Evolutionary conservation across 2,329 filamentous ascomycete genomes (phyloP).

Genomic region (Macrophomina tecta): DNA sequence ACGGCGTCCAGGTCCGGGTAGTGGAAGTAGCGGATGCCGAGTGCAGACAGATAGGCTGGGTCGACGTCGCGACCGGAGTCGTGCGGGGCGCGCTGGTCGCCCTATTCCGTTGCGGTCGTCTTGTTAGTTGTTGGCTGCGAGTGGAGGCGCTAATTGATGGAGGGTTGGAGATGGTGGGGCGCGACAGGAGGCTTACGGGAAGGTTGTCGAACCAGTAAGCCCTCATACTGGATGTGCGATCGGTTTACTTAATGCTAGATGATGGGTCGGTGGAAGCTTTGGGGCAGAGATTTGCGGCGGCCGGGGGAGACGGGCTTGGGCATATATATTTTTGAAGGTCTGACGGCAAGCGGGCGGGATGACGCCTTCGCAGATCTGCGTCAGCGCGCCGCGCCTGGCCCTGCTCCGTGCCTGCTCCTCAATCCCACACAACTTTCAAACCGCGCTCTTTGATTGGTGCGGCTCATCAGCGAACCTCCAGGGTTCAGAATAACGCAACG

Average conservation of each 20-base stretch:
- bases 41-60: constrained; percentile 67
- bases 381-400: constrained; percentile 9
- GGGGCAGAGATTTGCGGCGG: not conserved
- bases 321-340: constrained; percentile 18
- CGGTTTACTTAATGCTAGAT: not conserved
- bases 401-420: constrained; percentile 11
- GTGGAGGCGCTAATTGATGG: constrained; percentile 26
- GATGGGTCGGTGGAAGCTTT: not conserved
- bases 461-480: not conserved
- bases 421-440: not conserved
- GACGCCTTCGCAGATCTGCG: constrained; percentile 28
- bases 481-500: constrained; percentile 9
- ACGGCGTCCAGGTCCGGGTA: constrained; percentile 70
- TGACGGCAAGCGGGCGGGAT: constrained; percentile 7
- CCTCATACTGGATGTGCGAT: constrained; percentile 59
- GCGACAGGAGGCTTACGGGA: constrained; percentile 53
- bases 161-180: not conserved
- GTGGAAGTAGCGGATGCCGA: constrained; percentile 82
- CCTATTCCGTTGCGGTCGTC: constrained; percentile 58
- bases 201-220: constrained; percentile 75
- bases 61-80: constrained; percentile 77
- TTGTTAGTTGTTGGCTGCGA: constrained; percentile 28
- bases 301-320: constrained; percentile 8
- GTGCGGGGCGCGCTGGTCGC: constrained; percentile 91
- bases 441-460: constrained; percentile 13